phyloP scores from a whole-genome alignment of 2,329 filamentous ascomycete species.

The Trichoderma sp. region DNA sequence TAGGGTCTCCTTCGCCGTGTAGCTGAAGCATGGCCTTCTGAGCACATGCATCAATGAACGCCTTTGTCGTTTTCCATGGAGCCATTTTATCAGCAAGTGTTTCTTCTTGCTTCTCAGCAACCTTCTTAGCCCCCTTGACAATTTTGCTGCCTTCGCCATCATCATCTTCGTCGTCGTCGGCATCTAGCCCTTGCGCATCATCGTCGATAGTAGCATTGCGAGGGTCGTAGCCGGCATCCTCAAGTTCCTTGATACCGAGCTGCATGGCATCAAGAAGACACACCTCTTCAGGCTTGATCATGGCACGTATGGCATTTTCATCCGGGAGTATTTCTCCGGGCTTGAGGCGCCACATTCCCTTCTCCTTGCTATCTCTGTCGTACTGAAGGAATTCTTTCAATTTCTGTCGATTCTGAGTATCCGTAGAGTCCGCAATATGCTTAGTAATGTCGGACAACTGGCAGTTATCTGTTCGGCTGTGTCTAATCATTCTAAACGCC shows the following conservation, averaged over 20 bases:
- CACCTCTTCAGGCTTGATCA: slow-evolving; percentile 95
- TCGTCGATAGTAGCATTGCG: slow-evolving; percentile 64
- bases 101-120: slow-evolving; percentile 58
- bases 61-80: slow-evolving; percentile 95
- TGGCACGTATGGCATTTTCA: slow-evolving; percentile 74
- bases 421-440: slow-evolving; percentile 89
- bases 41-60: slow-evolving; percentile 89
- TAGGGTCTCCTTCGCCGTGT: slow-evolving; percentile 92
- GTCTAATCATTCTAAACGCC: slow-evolving; percentile 82
- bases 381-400: slow-evolving; percentile 96
- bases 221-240: slow-evolving; percentile 83
- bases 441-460: slow-evolving; percentile 83
- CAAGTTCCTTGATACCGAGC: slow-evolving; percentile 85
- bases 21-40: slow-evolving; percentile 97
- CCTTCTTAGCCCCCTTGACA: slow-evolving; percentile 45
- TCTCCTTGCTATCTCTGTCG: slow-evolving; percentile 70
- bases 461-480: slow-evolving; percentile 68
- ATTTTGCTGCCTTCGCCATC: slow-evolving; percentile 46
- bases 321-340: slow-evolving; percentile 75
- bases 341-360: slow-evolving; percentile 78
- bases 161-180: slow-evolving; percentile 55
- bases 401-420: slow-evolving; percentile 94
- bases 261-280: slow-evolving; percentile 97
- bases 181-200: slow-evolving; percentile 62
- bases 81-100: slow-evolving; percentile 86